Conservation (phyloP, 192 early-diverging fungal genomes). For the Coemansia umbellata region DNA sequence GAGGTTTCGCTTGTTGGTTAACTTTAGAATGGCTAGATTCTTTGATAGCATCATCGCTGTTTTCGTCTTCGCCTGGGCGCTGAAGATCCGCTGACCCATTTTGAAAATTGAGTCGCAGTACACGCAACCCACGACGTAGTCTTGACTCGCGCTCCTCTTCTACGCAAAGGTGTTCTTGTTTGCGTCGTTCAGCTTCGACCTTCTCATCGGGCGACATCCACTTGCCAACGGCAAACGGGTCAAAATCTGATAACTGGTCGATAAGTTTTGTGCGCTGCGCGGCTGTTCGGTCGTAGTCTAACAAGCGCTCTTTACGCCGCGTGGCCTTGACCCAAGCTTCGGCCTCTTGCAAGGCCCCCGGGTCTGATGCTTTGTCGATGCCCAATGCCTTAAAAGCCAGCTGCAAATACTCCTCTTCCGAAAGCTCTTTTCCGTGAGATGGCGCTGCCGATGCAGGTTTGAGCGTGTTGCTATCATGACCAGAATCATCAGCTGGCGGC, state of each 20-base stretch:
- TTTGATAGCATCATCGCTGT: neutral
- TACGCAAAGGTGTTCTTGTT: neutral
- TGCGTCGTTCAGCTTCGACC: conserved; percentile 11
- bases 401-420: conserved; percentile 34
- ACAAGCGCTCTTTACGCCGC: conserved; percentile 38
- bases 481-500: neutral
- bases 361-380: conserved; percentile 15
- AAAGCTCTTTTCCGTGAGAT: conserved; percentile 3
- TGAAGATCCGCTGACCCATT: conserved; percentile 11
- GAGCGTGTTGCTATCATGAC: neutral
- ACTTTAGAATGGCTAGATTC: neutral
- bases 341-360: conserved; percentile 10
- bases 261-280: conserved; percentile 50
- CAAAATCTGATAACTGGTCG: conserved; percentile 44
- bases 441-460: neutral
- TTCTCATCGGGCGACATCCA: conserved; percentile 50
- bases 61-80: conserved; percentile 1
- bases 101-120: conserved; percentile 31
- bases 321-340: conserved; percentile 40
- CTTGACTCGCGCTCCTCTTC: conserved; percentile 26
- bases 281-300: conserved; percentile 49
- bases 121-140: conserved; percentile 36
- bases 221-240: conserved; percentile 25
- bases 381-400: conserved; percentile 33
- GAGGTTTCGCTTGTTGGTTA: neutral